These are phyloP conservation scores for Aspergillus sp. DNA, from an alignment of 2,329 filamentous ascomycete species.

Conservation along the genomic window DNA sequence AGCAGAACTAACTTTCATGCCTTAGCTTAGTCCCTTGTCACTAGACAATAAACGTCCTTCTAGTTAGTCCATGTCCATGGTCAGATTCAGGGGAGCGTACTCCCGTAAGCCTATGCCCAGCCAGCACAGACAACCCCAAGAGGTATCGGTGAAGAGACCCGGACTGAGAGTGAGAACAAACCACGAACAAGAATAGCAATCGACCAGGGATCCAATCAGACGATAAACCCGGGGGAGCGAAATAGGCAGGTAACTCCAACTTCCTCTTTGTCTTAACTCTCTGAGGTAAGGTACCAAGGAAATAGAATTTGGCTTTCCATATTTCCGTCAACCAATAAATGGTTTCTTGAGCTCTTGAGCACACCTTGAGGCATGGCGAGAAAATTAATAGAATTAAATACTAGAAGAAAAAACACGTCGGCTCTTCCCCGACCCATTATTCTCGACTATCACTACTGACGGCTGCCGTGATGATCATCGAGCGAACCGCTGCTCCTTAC, in stretches of 20 bases:
- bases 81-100: conserved; percentile 2
- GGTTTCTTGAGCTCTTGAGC: background rate
- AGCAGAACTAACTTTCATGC: background rate
- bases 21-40: background rate
- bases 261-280: too few species aligned
- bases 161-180: background rate
- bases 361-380: too few species aligned
- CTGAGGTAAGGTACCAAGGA: background rate
- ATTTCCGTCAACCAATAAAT: conserved; percentile 1
- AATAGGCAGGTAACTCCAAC: background rate
- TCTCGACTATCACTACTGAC: background rate
- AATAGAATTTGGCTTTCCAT: conserved; percentile 4
- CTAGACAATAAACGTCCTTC: too few species aligned
- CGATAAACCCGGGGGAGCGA: background rate
- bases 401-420: background rate
- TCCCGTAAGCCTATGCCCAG: background rate
- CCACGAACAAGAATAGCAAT: conserved; percentile 1
- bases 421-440: background rate
- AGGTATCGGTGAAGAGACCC: conserved; percentile 7
- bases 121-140: conserved; percentile 1
- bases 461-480: conserved; percentile 6
- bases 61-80: background rate
- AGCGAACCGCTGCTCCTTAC: conserved; percentile 2
- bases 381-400: background rate
- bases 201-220: conserved; percentile 2